phyloP scores from a whole-genome alignment of 2,329 filamentous ascomycete genomes.

The Colletotrichum eleusines region DNA sequence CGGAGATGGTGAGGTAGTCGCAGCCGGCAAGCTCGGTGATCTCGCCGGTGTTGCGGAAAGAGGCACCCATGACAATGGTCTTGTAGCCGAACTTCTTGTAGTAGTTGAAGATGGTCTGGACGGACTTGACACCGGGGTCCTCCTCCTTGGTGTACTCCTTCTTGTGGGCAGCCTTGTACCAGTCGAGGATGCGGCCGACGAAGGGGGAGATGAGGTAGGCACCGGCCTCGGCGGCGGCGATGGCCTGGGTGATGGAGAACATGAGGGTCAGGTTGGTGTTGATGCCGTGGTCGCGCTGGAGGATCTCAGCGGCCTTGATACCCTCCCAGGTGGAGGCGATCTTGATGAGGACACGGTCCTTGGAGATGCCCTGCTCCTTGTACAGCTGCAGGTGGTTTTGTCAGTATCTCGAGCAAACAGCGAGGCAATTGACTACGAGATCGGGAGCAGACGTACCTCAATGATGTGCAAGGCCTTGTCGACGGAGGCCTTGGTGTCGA shows the following conservation, averaged over 20 bases:
- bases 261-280: conserved; percentile 99
- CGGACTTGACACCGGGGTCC: conserved; percentile 96
- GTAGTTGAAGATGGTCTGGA: conserved; percentile 98
- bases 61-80: conserved; percentile 99
- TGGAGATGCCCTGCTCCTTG: conserved; percentile 89
- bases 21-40: conserved; percentile 98
- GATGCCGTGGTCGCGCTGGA: conserved; percentile 94
- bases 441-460: conserved; percentile 70
- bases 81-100: conserved; percentile 99
- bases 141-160: conserved; percentile 91
- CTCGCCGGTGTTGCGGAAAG: conserved; percentile 95
- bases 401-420: conserved; percentile 40
- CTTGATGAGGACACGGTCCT: conserved; percentile 98
- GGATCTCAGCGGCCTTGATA: conserved; percentile 97
- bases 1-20: conserved; percentile 98
- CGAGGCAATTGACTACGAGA: too few relatives aligned
- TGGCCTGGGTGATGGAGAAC: conserved; percentile 96
- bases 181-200: conserved; percentile 98
- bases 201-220: conserved; percentile 99
- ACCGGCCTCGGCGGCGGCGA: conserved; percentile 92
- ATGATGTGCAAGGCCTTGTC: conserved; percentile 98
- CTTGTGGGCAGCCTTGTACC: conserved; percentile 97
- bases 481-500: conserved; percentile 91
- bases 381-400: conserved; percentile 76
- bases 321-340: conserved; percentile 99